Evolutionary conservation across 768 basidiomycete genomes (phyloP), one percentile per base, ranked within the genome.

Genomic region (Pleurotus tuber-regium): DNA sequence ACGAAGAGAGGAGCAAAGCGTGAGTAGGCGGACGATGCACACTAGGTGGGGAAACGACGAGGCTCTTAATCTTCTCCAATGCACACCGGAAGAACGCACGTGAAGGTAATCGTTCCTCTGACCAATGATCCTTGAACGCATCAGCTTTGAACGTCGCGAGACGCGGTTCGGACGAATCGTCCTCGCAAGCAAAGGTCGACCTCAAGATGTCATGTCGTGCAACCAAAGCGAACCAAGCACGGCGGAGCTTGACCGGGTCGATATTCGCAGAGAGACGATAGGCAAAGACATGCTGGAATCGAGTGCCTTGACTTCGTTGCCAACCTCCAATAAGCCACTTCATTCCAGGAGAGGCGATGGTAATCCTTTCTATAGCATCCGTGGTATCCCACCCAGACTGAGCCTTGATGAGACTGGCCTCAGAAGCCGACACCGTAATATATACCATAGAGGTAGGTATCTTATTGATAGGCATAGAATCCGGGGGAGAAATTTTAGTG

Each of bases 271-370:
- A 57, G 18, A 77, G 61, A 35, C 59, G 60, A 49, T 70, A 77
- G 2, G 70, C 69, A 46, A 78, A 78, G 29, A 68, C 70, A 54
- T 72, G 70, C 43, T 77, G 75, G 54, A 70, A 77, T 18, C 71
- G 67, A 5, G 69, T 67, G 28, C 68, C 63, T n/a, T 56, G 54
- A 46, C 73, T 76, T 33, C 61, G 61, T 51, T 73, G 69, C 77
- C 77, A 79, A 23, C 71, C 74, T 6, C 71, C 73, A 21, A 76
- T 60, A 3, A 67, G 51, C 66, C 65, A 70, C 51, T 70, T 69
- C 63, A 70, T 68, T 21, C 69, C 69, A 5, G 69, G 56, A 8
- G 69, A 61, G 18, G 54, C 47, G 21, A 54, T 43, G 50, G 52
- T 66, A 25, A 69, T 60, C 9, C 39, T 48, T 42, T 70, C 65